Percentiles rank a stretch among this genome's conserved stretches.
These are phyloP conservation scores for Lentinula lateritia DNA, from an alignment of 768 basidiomycete genomes.

Conservation along the genomic window DNA sequence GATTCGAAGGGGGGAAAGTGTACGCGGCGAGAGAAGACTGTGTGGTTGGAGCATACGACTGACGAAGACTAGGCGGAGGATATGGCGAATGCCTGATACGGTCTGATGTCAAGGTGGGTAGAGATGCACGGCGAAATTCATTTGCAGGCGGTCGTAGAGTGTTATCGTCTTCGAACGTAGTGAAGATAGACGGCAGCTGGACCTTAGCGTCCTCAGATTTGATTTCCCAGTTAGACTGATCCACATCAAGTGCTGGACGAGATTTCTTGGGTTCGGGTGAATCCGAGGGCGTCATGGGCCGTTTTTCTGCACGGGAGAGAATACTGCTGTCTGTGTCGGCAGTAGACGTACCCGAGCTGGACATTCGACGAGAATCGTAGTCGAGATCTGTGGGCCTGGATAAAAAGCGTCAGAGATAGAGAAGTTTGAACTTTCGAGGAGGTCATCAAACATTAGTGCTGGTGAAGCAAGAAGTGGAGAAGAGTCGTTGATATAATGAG, in stretches of 20 bases:
- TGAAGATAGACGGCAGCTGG: slow-evolving; percentile 71
- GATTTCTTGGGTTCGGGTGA: slow-evolving; percentile 44
- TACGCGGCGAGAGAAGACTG: slow-evolving; percentile 36
- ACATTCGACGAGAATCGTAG: slow-evolving; percentile 70
- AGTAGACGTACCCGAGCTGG: slow-evolving; percentile 64
- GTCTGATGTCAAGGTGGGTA: slow-evolving; percentile 56
- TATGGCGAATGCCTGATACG: slow-evolving; percentile 55
- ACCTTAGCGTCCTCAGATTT: slow-evolving; percentile 42
- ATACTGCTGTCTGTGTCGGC: slow-evolving; percentile 63
- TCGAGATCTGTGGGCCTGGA: slow-evolving; percentile 43
- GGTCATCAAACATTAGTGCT: slow-evolving; percentile 33
- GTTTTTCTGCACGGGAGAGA: slow-evolving; percentile 58
- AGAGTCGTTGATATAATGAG: slow-evolving; percentile 37
- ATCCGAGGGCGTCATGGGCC: slow-evolving; percentile 47
- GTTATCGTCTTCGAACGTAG: slow-evolving; percentile 58
- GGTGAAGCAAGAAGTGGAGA: slow-evolving; percentile 43
- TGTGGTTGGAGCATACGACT: slow-evolving; percentile 36
- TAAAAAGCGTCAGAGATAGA: not conserved
- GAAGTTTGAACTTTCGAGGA: slow-evolving; percentile 8
- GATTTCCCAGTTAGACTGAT: slow-evolving; percentile 37
- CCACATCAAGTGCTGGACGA: slow-evolving; percentile 26
- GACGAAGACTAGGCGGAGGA: slow-evolving; percentile 42
- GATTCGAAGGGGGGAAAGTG: slow-evolving; percentile 49
- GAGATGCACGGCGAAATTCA: slow-evolving; percentile 57
- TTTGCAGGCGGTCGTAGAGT: slow-evolving; percentile 22